phyloP scores from a whole-genome alignment of 148 eudicot species.

The Dysphania ambrosioides region DNA sequence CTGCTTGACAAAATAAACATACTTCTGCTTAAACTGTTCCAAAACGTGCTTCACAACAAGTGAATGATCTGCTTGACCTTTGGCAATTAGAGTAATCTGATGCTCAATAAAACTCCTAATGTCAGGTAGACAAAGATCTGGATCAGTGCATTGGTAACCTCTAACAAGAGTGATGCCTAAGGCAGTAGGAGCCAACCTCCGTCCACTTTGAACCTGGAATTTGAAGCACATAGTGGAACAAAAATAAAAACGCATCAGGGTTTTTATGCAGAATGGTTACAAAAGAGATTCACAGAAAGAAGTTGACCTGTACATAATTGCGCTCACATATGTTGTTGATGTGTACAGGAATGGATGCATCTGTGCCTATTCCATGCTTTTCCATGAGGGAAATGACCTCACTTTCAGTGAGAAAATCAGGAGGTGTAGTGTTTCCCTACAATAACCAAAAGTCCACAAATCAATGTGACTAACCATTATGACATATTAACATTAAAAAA shows the following conservation, averaged over 20 bases:
- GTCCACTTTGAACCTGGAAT: constrained; percentile 83
- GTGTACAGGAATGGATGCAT: constrained; percentile 94
- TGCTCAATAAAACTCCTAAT: constrained; percentile 94
- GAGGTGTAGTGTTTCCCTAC: constrained; percentile 77
- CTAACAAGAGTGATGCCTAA: constrained; percentile 83
- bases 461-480: background rate
- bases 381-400: constrained; percentile 97
- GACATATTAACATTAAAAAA: background rate
- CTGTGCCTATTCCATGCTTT: constrained; percentile 95
- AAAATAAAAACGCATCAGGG: background rate
- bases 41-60: constrained; percentile 80
- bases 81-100: constrained; percentile 79
- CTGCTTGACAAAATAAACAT: constrained; percentile 79
- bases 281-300: background rate
- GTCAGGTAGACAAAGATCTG: constrained; percentile 94
- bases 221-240: constrained; percentile 17
- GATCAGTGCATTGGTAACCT: constrained; percentile 92
- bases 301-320: constrained; percentile 83
- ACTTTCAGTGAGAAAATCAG: constrained; percentile 88
- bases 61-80: constrained; percentile 89
- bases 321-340: constrained; percentile 95
- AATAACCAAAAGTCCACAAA: constrained; percentile 19
- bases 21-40: constrained; percentile 82
- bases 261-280: background rate
- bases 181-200: constrained; percentile 87